Base-by-base conservation (phyloP, 768 basidiomycete genomes). In the Pholiota molesta region DNA sequence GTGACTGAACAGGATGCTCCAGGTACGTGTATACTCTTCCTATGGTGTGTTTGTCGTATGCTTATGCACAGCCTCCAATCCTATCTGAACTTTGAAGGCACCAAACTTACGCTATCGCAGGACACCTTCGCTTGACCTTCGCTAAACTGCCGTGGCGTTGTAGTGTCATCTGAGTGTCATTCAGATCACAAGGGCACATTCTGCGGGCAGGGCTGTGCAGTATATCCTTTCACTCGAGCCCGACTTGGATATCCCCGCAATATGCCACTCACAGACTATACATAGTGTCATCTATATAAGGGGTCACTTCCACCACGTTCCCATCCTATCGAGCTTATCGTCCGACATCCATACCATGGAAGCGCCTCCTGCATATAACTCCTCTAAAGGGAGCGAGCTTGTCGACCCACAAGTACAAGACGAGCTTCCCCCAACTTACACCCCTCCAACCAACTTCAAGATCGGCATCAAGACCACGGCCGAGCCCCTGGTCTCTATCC, bases 401-500 rank as follows among this genome's bases (percentile, higher is more conserved):
- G 26, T 44, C 21, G 21, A 40, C 19, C 26, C 57, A 4, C 19
- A 37, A 16, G 44, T 37, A 19, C 52, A 59, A 6, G 52, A 16
- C 28, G 53, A 57, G 57, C 29, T 45, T 39, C 71, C 71, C 8
- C 74, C 76, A 1, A 61, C 49, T 0, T 78, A 78, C 55, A 69
- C 70, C 5, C 68, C 67, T 29, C 75, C 76, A 5, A 67, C 71
- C 1, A 61, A 64, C 14, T 77, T 76, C 60, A 65, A 35, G 5
- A 72, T 78, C 42, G 76, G 77, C 0, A 45, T 33, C 16, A 33
- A 52, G 9, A 52, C 63, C 23, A 74, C 74, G 0, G 45, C 62
- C 5, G 62, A 62, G 14, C 74, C 73, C 1, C 64, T 78, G 23
- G 73, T 78, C 23, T 66, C 55, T n/a, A 66, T 70, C 13, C 44